These are phyloP conservation scores for Passalora sequoiae DNA, from an alignment of 2,329 filamentous ascomycete genomes.

Conservation along the genomic window DNA sequence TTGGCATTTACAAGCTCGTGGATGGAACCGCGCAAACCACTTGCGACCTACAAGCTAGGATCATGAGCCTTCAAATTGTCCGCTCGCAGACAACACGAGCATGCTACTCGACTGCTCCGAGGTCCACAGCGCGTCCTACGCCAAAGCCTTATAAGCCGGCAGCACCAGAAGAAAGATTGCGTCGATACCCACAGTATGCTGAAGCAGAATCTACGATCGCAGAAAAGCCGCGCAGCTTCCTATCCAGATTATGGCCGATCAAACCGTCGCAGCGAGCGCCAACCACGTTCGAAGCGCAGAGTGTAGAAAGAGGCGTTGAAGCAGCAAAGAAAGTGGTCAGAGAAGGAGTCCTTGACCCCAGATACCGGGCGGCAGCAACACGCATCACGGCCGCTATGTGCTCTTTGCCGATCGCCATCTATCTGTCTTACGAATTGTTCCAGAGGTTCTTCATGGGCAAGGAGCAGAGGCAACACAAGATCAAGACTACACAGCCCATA, in stretches of 20 bases:
- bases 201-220: background rate
- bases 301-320: conserved; percentile 21
- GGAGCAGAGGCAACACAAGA: conserved; percentile 22
- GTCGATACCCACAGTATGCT: conserved; percentile 5
- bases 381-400: conserved; percentile 22
- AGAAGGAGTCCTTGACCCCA: conserved; percentile 25
- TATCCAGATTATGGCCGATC: conserved; percentile 10
- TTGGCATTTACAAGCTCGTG: no score
- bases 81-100: background rate
- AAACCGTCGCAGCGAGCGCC: conserved; percentile 6
- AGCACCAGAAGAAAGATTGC: conserved; percentile 6
- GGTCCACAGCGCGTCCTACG: conserved; percentile 1
- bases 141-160: conserved; percentile 8
- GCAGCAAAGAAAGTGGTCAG: conserved; percentile 22
- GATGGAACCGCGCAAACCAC: no score
- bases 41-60: no score
- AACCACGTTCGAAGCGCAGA: conserved; percentile 4
- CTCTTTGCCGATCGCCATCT: conserved; percentile 26
- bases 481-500: background rate
- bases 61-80: no score
- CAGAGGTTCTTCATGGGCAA: conserved; percentile 28
- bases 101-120: background rate
- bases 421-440: conserved; percentile 26
- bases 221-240: conserved; percentile 6
- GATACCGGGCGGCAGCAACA: conserved; percentile 24